phyloP scores from a whole-genome alignment of 2,329 filamentous ascomycete genomes.

The Fusarium napiforme region DNA sequence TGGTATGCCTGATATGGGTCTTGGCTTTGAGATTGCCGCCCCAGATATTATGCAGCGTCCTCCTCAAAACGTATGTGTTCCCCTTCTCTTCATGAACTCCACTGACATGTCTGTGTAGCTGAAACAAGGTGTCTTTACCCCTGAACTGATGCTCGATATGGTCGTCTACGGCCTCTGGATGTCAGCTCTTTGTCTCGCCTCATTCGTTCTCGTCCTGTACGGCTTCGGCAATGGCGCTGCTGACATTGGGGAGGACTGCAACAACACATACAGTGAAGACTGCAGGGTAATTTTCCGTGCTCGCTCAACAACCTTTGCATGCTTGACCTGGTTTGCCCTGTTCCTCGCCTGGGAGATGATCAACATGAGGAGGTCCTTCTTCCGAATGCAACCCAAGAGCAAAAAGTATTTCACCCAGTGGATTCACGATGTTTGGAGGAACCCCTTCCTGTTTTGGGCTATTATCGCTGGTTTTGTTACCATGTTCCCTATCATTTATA shows the following conservation, averaged over 20 bases:
- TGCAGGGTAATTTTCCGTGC: constrained; percentile 75
- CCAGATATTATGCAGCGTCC: constrained; percentile 76
- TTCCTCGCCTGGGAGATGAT: constrained; percentile 83
- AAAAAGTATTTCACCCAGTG: constrained; percentile 72
- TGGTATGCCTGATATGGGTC: constrained; percentile 78
- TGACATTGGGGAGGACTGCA: constrained; percentile 69
- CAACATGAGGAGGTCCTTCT: constrained; percentile 75
- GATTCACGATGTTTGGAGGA: constrained; percentile 74
- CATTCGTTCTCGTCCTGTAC: constrained; percentile 65
- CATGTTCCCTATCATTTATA: constrained; percentile 64
- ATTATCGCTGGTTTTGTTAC: constrained; percentile 59
- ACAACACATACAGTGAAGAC: constrained; percentile 61
- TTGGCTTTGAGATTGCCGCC: constrained; percentile 76
- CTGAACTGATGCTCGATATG: constrained; percentile 73
- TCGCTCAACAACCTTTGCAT: constrained; percentile 77
- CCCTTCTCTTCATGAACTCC: accelerated
- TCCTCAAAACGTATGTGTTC: constrained; percentile 66
- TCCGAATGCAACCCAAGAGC: constrained; percentile 74
- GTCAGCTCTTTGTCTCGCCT: constrained; percentile 65
- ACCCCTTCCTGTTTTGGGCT: constrained; percentile 75
- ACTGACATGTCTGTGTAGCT: constrained; percentile 38
- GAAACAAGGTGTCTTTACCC: constrained; percentile 69
- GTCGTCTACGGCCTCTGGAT: constrained; percentile 75
- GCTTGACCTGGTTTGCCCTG: constrained; percentile 77
- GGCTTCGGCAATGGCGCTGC: constrained; percentile 58